Evolutionary conservation across 306 rosid species (phyloP).

Genomic region (Sicyos edulis): DNA sequence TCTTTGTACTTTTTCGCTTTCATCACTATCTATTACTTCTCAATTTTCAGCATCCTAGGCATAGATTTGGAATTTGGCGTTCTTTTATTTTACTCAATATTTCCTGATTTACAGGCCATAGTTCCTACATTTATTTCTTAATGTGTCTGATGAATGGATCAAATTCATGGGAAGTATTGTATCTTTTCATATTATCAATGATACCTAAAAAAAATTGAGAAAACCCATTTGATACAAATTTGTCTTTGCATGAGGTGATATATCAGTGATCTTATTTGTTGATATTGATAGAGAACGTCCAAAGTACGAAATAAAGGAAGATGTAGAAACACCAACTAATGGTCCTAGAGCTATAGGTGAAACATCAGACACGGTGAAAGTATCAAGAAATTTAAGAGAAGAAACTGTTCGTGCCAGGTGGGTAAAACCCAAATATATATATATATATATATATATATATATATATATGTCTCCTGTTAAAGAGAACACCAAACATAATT

Average conservation of each 20-base stretch:
- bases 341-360: conserved; percentile 49
- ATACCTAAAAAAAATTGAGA: not conserved
- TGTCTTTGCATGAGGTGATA: not conserved
- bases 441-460: too few relatives aligned
- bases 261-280: conserved; percentile 24
- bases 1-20: not conserved
- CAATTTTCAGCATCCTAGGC: not conserved
- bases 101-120: not conserved
- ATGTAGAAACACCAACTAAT: conserved; percentile 46
- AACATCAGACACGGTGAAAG: conserved; percentile 58
- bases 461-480: not conserved
- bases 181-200: too few relatives aligned
- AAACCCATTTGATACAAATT: not conserved
- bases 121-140: not conserved
- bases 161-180: not conserved
- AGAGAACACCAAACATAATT: not conserved
- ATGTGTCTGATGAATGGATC: not conserved
- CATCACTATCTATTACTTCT: not conserved
- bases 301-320: conserved; percentile 66
- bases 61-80: conserved; percentile 3
- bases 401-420: conserved; percentile 69
- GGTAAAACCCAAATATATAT: conserved; percentile 19
- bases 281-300: conserved; percentile 80
- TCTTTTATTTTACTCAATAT: not conserved
- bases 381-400: conserved; percentile 51